Percentiles rank a stretch among this genome's conserved stretches.
Evolutionary conservation across 1,284 basidiomycete genomes (phyloP).

Genomic region (Sanguinoderma infundibulare): DNA sequence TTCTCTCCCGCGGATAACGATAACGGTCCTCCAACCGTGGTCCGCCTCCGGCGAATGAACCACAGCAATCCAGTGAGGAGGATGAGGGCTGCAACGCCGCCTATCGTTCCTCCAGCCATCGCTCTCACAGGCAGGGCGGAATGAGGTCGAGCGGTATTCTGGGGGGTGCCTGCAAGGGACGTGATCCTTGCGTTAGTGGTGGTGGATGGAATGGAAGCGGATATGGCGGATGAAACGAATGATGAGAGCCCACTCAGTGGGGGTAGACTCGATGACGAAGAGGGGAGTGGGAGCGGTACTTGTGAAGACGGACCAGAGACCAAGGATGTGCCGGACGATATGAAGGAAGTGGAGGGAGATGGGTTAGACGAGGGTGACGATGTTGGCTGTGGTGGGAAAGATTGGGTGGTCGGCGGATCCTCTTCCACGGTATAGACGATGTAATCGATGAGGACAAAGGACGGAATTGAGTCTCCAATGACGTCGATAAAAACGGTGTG

Average conservation of each 20-base stretch:
- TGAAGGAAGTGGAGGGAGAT: neutral
- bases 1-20: too few relatives aligned
- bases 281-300: neutral
- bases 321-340: too few relatives aligned
- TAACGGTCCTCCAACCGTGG: too few relatives aligned
- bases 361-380: neutral
- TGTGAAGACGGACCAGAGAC: neutral
- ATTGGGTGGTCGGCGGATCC: neutral
- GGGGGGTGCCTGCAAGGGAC: too few relatives aligned
- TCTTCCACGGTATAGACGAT: slow-evolving; percentile 24
- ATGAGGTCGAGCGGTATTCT: too few relatives aligned
- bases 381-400: neutral
- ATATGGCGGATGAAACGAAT: too few relatives aligned
- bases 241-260: too few relatives aligned
- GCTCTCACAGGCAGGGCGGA: neutral
- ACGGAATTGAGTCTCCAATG: neutral
- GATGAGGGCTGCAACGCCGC: neutral
- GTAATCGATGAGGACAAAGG: slow-evolving; percentile 31
- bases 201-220: too few relatives aligned
- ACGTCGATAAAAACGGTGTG: slow-evolving; percentile 26
- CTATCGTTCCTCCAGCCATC: neutral
- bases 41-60: neutral
- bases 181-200: too few relatives aligned
- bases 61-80: neutral
- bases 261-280: too few relatives aligned